Percentiles rank a stretch among this genome's conserved stretches.
These are phyloP conservation scores for Heracleum sosnowskyi DNA, from an alignment of 129 eudicot species.

Conservation along the genomic window DNA sequence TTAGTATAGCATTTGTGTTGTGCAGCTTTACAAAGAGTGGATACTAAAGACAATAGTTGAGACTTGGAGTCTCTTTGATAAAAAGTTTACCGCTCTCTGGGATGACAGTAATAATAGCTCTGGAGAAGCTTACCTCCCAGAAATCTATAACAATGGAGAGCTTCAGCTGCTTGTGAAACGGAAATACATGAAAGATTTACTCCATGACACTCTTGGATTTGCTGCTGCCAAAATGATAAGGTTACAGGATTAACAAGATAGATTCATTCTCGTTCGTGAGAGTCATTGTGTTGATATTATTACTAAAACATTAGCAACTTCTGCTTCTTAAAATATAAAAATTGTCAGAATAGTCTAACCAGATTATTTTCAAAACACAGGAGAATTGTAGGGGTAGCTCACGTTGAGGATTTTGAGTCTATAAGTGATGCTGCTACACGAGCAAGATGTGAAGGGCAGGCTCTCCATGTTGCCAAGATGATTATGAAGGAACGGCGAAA, in stretches of 20 bases:
- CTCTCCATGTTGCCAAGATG: slow-evolving; percentile 69
- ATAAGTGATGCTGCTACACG: slow-evolving; percentile 50
- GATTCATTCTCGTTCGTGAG: no score
- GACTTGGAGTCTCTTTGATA: slow-evolving; percentile 87
- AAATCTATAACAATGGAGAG: slow-evolving; percentile 54
- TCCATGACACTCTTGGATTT: slow-evolving; percentile 87
- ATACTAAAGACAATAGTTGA: slow-evolving; percentile 54
- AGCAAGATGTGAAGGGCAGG: slow-evolving; percentile 74
- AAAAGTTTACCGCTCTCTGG: slow-evolving; percentile 76
- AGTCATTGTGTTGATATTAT: no score
- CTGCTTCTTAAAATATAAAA: not conserved
- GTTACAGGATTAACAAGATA: no score
- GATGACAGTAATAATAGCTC: slow-evolving; percentile 76
- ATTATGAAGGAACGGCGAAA: slow-evolving; percentile 60
- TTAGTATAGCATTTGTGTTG: not conserved
- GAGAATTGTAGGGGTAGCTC: slow-evolving; percentile 96
- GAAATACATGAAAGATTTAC: slow-evolving; percentile 64
- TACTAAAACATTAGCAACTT: no score
- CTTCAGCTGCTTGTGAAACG: slow-evolving; percentile 49
- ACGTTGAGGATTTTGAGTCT: slow-evolving; percentile 92
- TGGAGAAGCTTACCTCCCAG: slow-evolving; percentile 89
- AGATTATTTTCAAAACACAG: slow-evolving; percentile 20
- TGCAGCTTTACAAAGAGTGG: slow-evolving; percentile 73
- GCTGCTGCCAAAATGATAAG: slow-evolving; percentile 97
- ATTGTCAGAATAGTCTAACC: not conserved